Base-by-base conservation (phyloP, 129 eudicot species). In the Tagetes patula region DNA sequence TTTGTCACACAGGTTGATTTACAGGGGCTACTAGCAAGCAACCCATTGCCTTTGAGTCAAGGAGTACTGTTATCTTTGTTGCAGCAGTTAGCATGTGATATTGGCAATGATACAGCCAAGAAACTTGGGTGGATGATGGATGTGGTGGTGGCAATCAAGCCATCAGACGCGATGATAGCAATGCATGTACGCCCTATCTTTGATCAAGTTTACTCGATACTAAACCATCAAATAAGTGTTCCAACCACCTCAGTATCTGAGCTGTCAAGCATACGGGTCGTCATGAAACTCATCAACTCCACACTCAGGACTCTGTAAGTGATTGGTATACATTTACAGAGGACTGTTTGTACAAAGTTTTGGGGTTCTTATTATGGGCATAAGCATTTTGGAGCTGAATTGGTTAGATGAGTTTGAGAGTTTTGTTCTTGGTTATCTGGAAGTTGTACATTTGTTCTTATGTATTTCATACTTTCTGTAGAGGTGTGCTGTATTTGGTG, bases 61-160 rank as follows among this genome's bases (percentile, higher is more conserved):
- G 99, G 99, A 42, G 99, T 95, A 14, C 83, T 95, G n/a, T 90
- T 95, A n/a, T 95, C 99, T 6, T 87, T 95, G 55, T 82, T 90
- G 40, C 99, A 95, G 82, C 99, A 95, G 66, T 65, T 95, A 76
- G 87, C 99, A 3, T 95, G 97, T 72, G 99, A 91, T 73, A 83
- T 95, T 11, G 78, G 79, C 76, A 88, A 85, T 9, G 97, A 91
- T 6, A 78, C 88, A 12, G 40, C 90, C 10, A 80, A 88, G 75
- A 95, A 95, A 76, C 83, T 95, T 3, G 77, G 67, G 4, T 95
- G 97, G 99, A 91, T 95, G 99, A 83, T 82, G 76, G 96, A 95
- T 61, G 87, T 95, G 68, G 84, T 85, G 8, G 80, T 88, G 54
- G 96, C 89, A 39, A 86, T 95, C 50, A 88, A 85, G 70, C 97